Evolutionary conservation across 495 filamentous ascomycete species (phyloP), one percentile per base, ranked within the genome.

Genomic region (Parachaetomium inaequale): DNA sequence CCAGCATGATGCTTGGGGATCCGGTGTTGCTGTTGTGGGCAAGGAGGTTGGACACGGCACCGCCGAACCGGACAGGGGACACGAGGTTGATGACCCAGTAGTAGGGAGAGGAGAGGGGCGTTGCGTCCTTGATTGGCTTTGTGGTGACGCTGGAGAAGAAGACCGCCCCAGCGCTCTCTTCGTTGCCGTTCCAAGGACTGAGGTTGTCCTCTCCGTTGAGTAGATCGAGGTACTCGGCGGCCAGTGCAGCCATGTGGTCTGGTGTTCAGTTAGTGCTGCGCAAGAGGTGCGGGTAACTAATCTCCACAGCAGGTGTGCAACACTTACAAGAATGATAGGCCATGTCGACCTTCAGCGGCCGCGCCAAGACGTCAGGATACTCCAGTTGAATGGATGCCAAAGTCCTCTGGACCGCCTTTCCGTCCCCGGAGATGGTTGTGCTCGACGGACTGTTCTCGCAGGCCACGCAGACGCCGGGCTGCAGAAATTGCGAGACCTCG

Each of bases 381-480:
- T 34, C 50, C 29, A 1, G 3, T 3, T 21, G 31, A 23, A 53
- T 23, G 8, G 29, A 29, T 7, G 50, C 50, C 50, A 53, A 11
- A 15, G n/a, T n/a, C 5, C 2, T 23, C 19, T 53, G 50, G 17
- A 53, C 50, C 2, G 50, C 50, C 19, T 53, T 53, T 0, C 3
- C 19, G 4, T 53, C 50, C 0, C 50, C 50, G 6, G 50, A 53
- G 2, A 53, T 53, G 29, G 50, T 53, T 17, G 50, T 53, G 19
- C 50, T 53, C 17, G 28, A 34, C n/a, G 50, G 50, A 31, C 50
- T 53, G n/a, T 53, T 53, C 7, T 53, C 50, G 50, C 50, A 53
- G 6, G 50, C 50, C 29, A 53, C 50, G 19, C 29, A 53, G 1
- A 15, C 17, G 29, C 50, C 50, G 2, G 28, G 50, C 4, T 36